Base-by-base conservation (phyloP, 345 rosid species). In the Microcos paniculata region DNA sequence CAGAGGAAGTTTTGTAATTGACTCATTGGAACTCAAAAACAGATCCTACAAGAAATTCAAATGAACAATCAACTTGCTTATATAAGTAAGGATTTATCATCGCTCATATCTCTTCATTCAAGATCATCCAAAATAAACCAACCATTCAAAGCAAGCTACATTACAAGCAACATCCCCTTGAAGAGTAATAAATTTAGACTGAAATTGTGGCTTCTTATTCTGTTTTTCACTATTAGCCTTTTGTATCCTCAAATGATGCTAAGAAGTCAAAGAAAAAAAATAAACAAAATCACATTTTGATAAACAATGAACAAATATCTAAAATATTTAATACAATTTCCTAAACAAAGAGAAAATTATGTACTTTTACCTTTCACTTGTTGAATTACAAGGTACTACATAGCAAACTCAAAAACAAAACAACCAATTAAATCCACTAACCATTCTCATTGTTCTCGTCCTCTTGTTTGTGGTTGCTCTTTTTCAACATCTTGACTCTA, bases 401-500 rank as follows among this genome's bases (percentile, higher is more conserved):
- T 8, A 35, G 30, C 52, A 65, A 42, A 23, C 33, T 65, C 19
- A 43, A 42, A 42, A 62, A 46, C 51, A 14, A 46, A 24, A 9
- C 16, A 57, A 55, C 2, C 15, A 55, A 31, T 59, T 11, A 35
- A 31, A 69, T 49, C 58, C 11, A 57, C 52, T 30, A 33, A 74
- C 68, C 59, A 45, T 46, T 43, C 24, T 48, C 15, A 48, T 12
- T 48, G 3, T 30, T 58, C 26, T 52, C 30, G 38, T 69, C 30
- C 45, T 69, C 66, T 48, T 70, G 65, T 38, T 55, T 81, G 64
- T 63, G 80, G 42, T 74, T 83, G 58, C 38, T 78, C 77, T 88
- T 82, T 81, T 90, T 90, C 76, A 77, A 55, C 74, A 90, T 14
- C 85, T 87, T 94, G 8, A 87, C 83, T 80, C 95, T 88, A 33